Base-by-base conservation (phyloP, 495 filamentous ascomycete species). In the Penicillium chermesinum region DNA sequence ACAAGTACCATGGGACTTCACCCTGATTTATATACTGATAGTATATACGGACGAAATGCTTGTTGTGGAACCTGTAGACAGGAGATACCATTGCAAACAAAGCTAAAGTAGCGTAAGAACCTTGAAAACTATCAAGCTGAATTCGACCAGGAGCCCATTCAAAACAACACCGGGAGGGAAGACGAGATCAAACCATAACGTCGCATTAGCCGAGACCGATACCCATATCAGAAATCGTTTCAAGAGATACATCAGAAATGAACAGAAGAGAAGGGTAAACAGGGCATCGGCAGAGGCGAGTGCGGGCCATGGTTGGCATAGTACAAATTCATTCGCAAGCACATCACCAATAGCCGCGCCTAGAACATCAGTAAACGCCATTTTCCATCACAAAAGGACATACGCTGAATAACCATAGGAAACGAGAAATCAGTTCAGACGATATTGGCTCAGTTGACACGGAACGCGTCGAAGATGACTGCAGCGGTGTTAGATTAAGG, bases 381-480 rank as follows among this genome's bases (percentile, higher is more conserved):
- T 55, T 62, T 67, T 63, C 57, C 66, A 61, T 61, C 52, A 46
- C 52, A 48, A 60, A 62, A 59, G 21, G 55, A 49, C 53, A 59
- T 16, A 46, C 69, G 67, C 69, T 72, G 15, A 65, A 72, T 52
- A 67, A 69, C 62, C 53, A 57, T 52, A 38, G 13, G 37, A 60
- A 64, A 52, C 45, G 46, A 44, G 33, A 54, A 49, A 55, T 52
- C 20, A n/a, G 38, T 16, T 13, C 53, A 50, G n/a, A n/a, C n/a
- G n/a, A n/a, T 39, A 32, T 46, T 48, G 45, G 20, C 41, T 64
- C 58, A 74, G 58, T 72, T 74, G 50, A 74, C 58, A 48, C 71
- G 70, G 70, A 74, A 74, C 3, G 70, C 57, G 52, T 74, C 71
- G 44, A 74, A 69, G 44, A 74, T 74, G 25, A 74, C 71, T 74